These are phyloP conservation scores for Jamesozyma piceae DNA, from an alignment of 805 yeast species.

Conservation along the genomic window DNA sequence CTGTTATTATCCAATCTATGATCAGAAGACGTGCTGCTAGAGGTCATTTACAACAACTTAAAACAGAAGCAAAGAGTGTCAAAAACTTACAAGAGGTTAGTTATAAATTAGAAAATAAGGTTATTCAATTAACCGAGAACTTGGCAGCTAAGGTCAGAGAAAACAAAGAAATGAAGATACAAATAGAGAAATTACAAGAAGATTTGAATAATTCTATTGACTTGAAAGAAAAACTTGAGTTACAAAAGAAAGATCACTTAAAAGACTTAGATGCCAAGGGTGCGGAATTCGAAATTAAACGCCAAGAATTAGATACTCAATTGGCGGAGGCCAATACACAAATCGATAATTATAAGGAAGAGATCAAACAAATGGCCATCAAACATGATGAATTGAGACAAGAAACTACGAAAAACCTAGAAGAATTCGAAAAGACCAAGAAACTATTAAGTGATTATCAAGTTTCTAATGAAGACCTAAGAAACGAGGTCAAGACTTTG, in stretches of 20 bases:
- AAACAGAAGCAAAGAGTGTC: slow-evolving; percentile 85
- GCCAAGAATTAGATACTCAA: slow-evolving; percentile 45
- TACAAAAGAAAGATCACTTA: slow-evolving; percentile 46
- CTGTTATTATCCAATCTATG: slow-evolving; percentile 66
- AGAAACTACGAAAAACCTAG: slow-evolving; percentile 53
- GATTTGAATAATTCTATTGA: slow-evolving; percentile 46
- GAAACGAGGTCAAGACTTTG: slow-evolving; percentile 43
- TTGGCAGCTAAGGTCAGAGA: slow-evolving; percentile 73
- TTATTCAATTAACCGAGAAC: slow-evolving; percentile 86
- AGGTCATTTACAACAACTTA: slow-evolving; percentile 51
- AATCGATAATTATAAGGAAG: slow-evolving; percentile 46
- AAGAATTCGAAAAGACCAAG: slow-evolving; percentile 53
- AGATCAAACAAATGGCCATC: slow-evolving; percentile 49
- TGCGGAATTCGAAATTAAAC: slow-evolving; percentile 40
- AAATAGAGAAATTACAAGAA: slow-evolving; percentile 44
- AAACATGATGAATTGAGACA: slow-evolving; percentile 54
- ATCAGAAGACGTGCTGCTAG: slow-evolving; percentile 70
- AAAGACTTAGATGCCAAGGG: slow-evolving; percentile 38
- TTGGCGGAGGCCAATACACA: slow-evolving; percentile 46
- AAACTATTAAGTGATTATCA: slow-evolving; percentile 49
- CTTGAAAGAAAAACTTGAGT: slow-evolving; percentile 44
- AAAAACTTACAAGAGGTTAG: slow-evolving; percentile 85
- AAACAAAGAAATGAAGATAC: slow-evolving; percentile 59
- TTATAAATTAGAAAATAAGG: slow-evolving; percentile 90
- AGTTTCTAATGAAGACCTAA: slow-evolving; percentile 57